Evolutionary conservation across 1,284 basidiomycete species (phyloP).

Genomic region (Exobasidium cylindrosporum): DNA sequence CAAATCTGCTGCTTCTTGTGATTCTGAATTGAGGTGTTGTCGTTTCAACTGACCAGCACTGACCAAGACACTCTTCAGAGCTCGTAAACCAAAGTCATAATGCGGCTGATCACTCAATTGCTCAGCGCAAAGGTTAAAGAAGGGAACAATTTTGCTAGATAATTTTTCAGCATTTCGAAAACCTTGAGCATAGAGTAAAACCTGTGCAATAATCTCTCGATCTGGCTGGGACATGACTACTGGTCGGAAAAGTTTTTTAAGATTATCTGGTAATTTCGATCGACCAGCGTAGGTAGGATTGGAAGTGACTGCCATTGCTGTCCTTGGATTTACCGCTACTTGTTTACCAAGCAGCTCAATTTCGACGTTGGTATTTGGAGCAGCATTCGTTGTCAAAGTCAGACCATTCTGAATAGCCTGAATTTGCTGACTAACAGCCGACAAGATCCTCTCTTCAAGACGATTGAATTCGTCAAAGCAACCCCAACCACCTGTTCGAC

Average conservation of each 20-base stretch:
- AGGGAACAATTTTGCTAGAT: conserved; percentile 95
- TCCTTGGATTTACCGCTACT: conserved; percentile 87
- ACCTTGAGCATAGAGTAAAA: conserved; percentile 98
- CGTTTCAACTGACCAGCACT: conserved; percentile 97
- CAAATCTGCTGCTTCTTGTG: conserved; percentile 47
- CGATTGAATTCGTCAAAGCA: conserved; percentile 66
- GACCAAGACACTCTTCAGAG: conserved; percentile 90
- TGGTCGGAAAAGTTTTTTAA: conserved; percentile 87
- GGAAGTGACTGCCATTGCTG: conserved; percentile 94
- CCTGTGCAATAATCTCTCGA: conserved; percentile 96
- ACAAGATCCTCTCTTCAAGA: conserved; percentile 93
- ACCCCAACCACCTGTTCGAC: conserved; percentile 91
- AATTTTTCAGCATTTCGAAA: conserved; percentile 94
- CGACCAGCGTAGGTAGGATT: conserved; percentile 95
- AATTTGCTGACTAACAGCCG: conserved; percentile 97
- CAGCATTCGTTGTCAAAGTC: conserved; percentile 72
- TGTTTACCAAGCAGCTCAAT: conserved; percentile 73
- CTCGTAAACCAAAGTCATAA: conserved; percentile 98
- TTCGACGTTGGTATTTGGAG: conserved; percentile 68
- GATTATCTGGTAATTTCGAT: conserved; percentile 91
- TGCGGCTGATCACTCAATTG: conserved; percentile 96
- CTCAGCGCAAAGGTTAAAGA: conserved; percentile 97
- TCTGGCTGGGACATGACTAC: conserved; percentile 99
- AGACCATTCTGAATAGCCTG: conserved; percentile 97
- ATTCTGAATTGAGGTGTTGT: conserved; percentile 59